phyloP scores from a whole-genome alignment of 352 stramenopile genomes.

The Halophytophthora batemanensis region DNA sequence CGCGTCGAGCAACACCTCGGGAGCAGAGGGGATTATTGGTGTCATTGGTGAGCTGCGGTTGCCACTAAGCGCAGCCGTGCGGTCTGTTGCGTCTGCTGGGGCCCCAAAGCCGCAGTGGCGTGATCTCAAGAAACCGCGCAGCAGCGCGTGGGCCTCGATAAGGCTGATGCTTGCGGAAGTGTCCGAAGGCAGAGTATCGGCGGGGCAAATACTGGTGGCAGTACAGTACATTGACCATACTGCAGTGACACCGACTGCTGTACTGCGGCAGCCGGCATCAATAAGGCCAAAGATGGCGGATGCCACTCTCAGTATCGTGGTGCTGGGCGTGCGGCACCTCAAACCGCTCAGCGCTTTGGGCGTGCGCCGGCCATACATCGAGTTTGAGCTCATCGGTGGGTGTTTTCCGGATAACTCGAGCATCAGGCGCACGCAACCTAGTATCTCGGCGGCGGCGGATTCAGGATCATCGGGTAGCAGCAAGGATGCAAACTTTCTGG shows the following conservation, averaged over 20 bases:
- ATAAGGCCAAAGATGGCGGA: constrained; percentile 53
- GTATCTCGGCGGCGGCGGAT: constrained; percentile 4
- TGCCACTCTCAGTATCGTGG: constrained; percentile 60
- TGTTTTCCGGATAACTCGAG: constrained; percentile 46
- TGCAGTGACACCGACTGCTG: constrained; percentile 27
- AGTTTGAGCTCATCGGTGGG: constrained; percentile 66
- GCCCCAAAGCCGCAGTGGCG: constrained; percentile 57
- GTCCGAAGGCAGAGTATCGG: constrained; percentile 6
- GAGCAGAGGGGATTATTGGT: not conserved
- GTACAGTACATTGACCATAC: constrained; percentile 63
- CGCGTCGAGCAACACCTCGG: constrained; percentile 30
- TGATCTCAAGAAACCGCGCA: constrained; percentile 23
- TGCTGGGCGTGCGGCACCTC: constrained; percentile 60
- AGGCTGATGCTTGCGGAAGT: constrained; percentile 22
- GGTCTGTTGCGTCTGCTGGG: constrained; percentile 36
- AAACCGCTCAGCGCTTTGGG: constrained; percentile 55
- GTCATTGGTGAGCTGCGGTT: constrained; percentile 51
- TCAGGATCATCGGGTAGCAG: constrained; percentile 16
- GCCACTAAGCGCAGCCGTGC: constrained; percentile 40
- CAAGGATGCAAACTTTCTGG: constrained; percentile 80
- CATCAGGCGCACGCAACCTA: constrained; percentile 39
- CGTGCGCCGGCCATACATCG: constrained; percentile 53
- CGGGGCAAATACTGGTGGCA: constrained; percentile 52
- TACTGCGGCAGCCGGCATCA: constrained; percentile 20
- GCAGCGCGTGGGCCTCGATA: constrained; percentile 10